phyloP scores from a whole-genome alignment of 2,329 filamentous ascomycete genomes.

The Phoma sp. region DNA sequence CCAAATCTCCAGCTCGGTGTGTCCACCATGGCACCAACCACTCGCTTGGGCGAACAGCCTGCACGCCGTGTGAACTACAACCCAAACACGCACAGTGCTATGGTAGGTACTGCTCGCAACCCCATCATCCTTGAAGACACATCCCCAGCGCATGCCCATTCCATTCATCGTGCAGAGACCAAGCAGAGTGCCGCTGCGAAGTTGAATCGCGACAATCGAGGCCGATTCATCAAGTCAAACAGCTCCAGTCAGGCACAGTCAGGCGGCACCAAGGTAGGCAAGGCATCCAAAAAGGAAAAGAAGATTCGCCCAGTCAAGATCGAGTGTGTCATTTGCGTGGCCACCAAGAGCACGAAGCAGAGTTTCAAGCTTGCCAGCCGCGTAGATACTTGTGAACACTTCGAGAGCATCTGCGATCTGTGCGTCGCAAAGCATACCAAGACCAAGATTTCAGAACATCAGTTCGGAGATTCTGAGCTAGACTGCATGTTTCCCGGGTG shows the following conservation, averaged over 20 bases:
- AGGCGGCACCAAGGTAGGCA: conserved; percentile 7
- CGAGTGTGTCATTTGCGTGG: conserved; percentile 30
- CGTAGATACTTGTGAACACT: conserved; percentile 26
- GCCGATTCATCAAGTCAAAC: conserved; percentile 11
- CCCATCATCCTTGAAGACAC: conserved; percentile 6
- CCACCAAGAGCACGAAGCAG: conserved; percentile 9
- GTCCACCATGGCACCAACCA: conserved; percentile 18
- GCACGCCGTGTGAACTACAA: conserved; percentile 13
- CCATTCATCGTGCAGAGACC: neutral
- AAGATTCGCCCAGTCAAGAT: conserved; percentile 14
- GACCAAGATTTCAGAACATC: conserved; percentile 19
- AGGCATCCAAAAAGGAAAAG: conserved; percentile 12
- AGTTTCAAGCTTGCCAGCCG: conserved; percentile 16
- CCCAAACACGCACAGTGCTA: neutral
- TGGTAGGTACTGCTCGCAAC: neutral
- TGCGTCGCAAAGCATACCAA: conserved; percentile 31
- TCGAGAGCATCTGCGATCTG: conserved; percentile 23
- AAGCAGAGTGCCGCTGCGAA: neutral
- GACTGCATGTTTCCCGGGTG: conserved; percentile 25
- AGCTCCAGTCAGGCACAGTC: conserved; percentile 3
- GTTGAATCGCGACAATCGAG: neutral
- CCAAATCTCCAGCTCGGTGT: neutral
- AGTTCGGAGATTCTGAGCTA: conserved; percentile 22
- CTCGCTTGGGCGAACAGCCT: conserved; percentile 10
- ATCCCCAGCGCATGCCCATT: neutral